Evolutionary conservation across 148 eudicot genomes (phyloP).

Genomic region (Cornus kousa): DNA sequence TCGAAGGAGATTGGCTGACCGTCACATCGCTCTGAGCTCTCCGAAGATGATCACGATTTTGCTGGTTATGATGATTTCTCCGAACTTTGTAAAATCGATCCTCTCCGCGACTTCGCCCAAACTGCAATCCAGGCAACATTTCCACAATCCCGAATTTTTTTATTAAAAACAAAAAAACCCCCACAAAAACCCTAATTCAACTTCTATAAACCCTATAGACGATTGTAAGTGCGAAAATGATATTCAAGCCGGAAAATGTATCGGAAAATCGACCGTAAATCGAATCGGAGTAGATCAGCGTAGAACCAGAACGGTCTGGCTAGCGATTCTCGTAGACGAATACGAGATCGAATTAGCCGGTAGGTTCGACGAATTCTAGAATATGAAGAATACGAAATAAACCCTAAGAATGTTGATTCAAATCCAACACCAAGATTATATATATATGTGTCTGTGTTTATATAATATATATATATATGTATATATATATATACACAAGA

Average conservation of each 20-base stretch:
- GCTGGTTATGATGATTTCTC: slow-evolving; percentile 33
- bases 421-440: slow-evolving; percentile 1
- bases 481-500: background rate
- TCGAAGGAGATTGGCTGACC: slow-evolving; percentile 17
- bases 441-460: background rate
- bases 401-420: slow-evolving; percentile 9
- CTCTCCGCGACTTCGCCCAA: slow-evolving; percentile 48
- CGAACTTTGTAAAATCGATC: slow-evolving; percentile 56
- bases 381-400: background rate
- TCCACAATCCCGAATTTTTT: background rate
- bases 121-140: slow-evolving; percentile 74
- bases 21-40: slow-evolving; percentile 55
- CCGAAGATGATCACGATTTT: slow-evolving; percentile 33
- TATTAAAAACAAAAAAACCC: background rate
- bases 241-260: background rate
- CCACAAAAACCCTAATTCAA: slow-evolving; percentile 4
- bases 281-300: background rate
- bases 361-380: slow-evolving; percentile 8
- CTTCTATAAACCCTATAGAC: background rate
- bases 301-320: slow-evolving; percentile 4
- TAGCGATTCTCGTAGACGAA: background rate
- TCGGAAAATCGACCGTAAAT: background rate
- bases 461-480: background rate
- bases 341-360: slow-evolving; percentile 3
- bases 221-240: background rate